A percentile compares a stretch with the other conserved stretches of the same genome.
phyloP scores from a whole-genome alignment of 2,329 filamentous ascomycete species.

The Cytospora mali region DNA sequence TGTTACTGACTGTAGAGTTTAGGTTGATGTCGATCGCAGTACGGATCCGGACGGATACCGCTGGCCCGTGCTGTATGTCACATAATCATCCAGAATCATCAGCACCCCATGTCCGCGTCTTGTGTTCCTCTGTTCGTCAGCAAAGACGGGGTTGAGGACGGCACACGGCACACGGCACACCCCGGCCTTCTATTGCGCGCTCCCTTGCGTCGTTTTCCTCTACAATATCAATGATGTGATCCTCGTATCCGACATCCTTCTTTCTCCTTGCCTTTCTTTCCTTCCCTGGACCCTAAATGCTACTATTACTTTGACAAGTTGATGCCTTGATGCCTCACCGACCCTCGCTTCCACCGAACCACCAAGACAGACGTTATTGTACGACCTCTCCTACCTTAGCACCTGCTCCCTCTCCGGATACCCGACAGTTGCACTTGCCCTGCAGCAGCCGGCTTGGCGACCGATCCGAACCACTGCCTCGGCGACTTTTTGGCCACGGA shows the following conservation, averaged over 20 bases:
- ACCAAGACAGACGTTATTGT: neutral
- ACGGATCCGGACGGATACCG: no score
- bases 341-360: neutral
- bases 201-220: neutral
- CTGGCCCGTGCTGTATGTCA: neutral
- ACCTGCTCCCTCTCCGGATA: neutral
- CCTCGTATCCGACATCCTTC: neutral
- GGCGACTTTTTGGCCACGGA: constrained; percentile 10
- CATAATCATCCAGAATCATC: neutral
- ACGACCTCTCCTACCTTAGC: neutral
- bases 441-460: constrained; percentile 11
- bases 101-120: no score
- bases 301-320: neutral
- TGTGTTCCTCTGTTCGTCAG: neutral
- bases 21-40: no score
- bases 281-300: neutral
- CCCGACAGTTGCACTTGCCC: constrained; percentile 6
- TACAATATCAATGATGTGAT: neutral
- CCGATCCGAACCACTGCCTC: neutral
- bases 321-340: neutral
- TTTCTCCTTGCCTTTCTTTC: neutral
- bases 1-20: no score
- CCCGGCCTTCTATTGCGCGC: neutral
- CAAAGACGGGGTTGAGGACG: neutral
- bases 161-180: neutral